Conservation (phyloP, 2,329 filamentous ascomycete genomes). For the Emergomyces africanus region DNA sequence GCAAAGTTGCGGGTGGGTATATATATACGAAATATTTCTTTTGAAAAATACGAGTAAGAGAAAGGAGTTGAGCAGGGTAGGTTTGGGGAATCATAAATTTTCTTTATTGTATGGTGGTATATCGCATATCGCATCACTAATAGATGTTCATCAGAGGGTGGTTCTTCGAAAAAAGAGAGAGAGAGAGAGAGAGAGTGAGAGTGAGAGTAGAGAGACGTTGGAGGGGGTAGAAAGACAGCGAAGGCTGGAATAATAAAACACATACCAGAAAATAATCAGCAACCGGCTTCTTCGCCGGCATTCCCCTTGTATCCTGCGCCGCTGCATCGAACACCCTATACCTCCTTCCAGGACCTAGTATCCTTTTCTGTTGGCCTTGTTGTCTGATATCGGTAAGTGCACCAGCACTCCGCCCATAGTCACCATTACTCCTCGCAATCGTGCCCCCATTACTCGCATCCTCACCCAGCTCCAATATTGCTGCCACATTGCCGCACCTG, state of each 20-base stretch:
- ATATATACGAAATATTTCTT: neutral
- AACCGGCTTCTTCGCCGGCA: conserved; percentile 98
- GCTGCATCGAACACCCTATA: conserved; percentile 96
- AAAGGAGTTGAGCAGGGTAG: neutral
- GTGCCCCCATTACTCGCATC: conserved; percentile 63
- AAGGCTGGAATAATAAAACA: neutral
- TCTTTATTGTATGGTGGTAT: neutral
- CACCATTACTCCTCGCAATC: conserved; percentile 50
- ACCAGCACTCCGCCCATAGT: conserved; percentile 30
- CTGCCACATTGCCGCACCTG: conserved; percentile 88
- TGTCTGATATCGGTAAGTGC: conserved; percentile 36
- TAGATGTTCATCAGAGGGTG: neutral
- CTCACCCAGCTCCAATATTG: conserved; percentile 83
- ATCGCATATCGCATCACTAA: neutral
- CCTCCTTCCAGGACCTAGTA: conserved; percentile 64
- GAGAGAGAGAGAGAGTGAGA: neutral
- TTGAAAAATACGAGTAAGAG: neutral
- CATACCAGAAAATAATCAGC: conserved; percentile 80
- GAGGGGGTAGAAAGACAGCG: neutral
- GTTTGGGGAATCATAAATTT: neutral
- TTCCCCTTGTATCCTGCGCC: conserved; percentile 87
- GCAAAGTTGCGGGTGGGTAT: neutral
- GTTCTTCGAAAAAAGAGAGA: neutral
- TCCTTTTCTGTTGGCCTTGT: conserved; percentile 30
- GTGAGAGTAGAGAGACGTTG: neutral